Evolutionary conservation across 2,329 filamentous ascomycete genomes (phyloP), one percentile per base, ranked within the genome.

Genomic region (Trichophyton benhamiae): DNA sequence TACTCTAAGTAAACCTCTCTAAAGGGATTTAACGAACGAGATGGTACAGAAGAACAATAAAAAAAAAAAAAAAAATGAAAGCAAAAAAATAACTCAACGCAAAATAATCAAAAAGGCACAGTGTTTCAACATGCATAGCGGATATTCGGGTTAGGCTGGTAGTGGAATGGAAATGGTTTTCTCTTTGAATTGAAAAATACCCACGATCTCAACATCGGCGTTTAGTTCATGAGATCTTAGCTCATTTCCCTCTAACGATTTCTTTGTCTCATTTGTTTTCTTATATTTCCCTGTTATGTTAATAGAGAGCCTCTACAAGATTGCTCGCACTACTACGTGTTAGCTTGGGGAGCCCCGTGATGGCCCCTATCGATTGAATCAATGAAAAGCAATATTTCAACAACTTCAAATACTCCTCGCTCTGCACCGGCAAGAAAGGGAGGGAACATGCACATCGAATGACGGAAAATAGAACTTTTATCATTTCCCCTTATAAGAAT

Each of bases 1-100:
- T 87, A 95, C 80, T 75, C 84, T 76, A 85, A 87, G 78, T 78
- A 71, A 30, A 55, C 1, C 11, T 27, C 27, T 17, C 30, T 17
- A 33, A 65, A 63, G 48, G 20, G 58, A 59, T n/a, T 49, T 6
- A 11, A 22, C 5, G 22, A 22, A 22, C 25, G 27, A 55, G 15
- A 15, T 20, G 20, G 52, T 55, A 17, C n/a, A n/a, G 27, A 53
- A 13, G 49, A 53, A 53, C 27, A 30, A 30, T 30, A 53, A 55
- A 17, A 27, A 52, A 55, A 55, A 52, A 42, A 1, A 53, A 55
- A 55, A 55, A 55, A 55, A 9, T 9, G 9, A 38, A 38, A 38
- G 27, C n/a, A 44, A 7, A 55, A 55, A 55, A 55, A 36, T 33
- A 17, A 9, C 17, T 55, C 52, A 53, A 55, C 52, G 52, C 25